Conservation (phyloP, 345 rosid species). For the Firmiana major region DNA sequence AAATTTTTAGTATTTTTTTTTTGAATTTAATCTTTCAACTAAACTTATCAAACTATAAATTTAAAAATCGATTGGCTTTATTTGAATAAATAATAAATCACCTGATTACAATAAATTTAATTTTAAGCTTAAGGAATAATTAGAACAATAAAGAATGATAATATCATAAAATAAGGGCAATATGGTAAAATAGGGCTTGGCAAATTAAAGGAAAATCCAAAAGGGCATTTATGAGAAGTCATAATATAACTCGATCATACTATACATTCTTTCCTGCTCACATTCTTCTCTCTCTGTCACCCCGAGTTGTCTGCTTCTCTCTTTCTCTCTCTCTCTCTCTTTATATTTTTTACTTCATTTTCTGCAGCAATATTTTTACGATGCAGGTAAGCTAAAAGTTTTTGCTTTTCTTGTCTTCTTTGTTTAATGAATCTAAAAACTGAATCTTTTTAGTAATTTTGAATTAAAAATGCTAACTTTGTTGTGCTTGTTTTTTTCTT, state of each 20-base stretch:
- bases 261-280: not conserved
- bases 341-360: not conserved
- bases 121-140: not conserved
- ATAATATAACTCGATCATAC: not conserved
- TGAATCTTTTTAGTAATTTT: not conserved
- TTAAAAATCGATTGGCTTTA: not conserved
- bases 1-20: no score
- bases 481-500: no score
- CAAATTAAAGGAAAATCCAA: not conserved
- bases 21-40: not conserved
- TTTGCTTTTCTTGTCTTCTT: not conserved
- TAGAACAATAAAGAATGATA: not conserved
- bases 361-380: not conserved
- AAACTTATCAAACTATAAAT: not conserved
- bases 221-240: not conserved
- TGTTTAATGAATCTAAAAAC: not conserved
- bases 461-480: not conserved
- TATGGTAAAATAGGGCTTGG: not conserved
- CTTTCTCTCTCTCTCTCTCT: not conserved
- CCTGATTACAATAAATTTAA: not conserved
- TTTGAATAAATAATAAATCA: not conserved
- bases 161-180: not conserved
- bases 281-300: not conserved
- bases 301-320: not conserved
- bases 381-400: not conserved